A percentile compares a stretch with the other conserved stretches of the same genome.
Evolutionary conservation across 2,329 filamentous ascomycete genomes (phyloP).

Genomic region (Stachybotrys chlorohalonatus): DNA sequence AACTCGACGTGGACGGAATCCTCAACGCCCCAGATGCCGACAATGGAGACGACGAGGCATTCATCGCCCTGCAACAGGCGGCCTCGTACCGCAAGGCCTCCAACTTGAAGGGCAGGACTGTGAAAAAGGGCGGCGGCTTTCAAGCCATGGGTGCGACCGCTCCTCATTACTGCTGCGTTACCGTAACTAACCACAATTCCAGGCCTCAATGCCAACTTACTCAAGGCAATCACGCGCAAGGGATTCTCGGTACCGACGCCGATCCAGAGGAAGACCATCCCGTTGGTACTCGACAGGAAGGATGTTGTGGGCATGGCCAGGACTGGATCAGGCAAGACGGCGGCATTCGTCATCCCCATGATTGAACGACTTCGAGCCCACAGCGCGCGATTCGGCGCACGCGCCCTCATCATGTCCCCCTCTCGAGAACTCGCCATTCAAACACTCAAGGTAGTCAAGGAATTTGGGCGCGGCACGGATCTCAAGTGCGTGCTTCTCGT

Average conservation of each 20-base stretch:
- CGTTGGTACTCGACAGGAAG: constrained; percentile 76
- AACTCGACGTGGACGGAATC: constrained; percentile 52
- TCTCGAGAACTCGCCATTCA: constrained; percentile 92
- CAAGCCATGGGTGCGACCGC: constrained; percentile 72
- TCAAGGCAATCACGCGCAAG: constrained; percentile 88
- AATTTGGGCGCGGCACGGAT: constrained; percentile 83
- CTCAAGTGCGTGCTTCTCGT: constrained; percentile 84
- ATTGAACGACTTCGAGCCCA: constrained; percentile 87
- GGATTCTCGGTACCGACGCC: constrained; percentile 94
- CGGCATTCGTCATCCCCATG: constrained; percentile 97
- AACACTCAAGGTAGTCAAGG: constrained; percentile 93
- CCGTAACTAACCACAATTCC: background rate
- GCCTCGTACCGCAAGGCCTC: constrained; percentile 79
- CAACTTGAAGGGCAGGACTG: constrained; percentile 73
- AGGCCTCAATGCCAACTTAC: constrained; percentile 70
- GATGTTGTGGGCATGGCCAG: constrained; percentile 99
- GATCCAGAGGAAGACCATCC: constrained; percentile 95
- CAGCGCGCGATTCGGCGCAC: constrained; percentile 74
- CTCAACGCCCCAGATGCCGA: constrained; percentile 42
- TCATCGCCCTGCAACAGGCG: constrained; percentile 81
- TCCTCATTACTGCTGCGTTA: background rate
- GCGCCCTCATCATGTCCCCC: constrained; percentile 82
- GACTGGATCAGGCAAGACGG: constrained; percentile 98
- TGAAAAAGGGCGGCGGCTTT: constrained; percentile 94
- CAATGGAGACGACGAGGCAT: constrained; percentile 70